Conservation (phyloP, 257 asterid genomes). For the Ilex asprella region DNA sequence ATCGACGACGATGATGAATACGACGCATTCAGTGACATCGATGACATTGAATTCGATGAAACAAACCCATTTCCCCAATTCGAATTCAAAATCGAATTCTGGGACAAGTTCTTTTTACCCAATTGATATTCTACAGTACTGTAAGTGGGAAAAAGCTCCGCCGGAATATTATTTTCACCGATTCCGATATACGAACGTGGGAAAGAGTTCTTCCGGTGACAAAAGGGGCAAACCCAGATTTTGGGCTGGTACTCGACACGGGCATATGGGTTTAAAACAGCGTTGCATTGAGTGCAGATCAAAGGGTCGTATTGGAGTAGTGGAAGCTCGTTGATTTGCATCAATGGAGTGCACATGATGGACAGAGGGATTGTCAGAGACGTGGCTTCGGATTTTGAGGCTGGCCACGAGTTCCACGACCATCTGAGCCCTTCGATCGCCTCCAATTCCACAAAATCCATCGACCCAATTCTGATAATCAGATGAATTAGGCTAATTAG, state of each 20-base stretch:
- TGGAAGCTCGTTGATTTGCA: constrained; percentile 72
- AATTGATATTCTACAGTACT: constrained; percentile 84
- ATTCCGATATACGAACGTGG: constrained; percentile 60
- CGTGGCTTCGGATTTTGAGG: constrained; percentile 53
- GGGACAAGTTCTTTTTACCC: constrained; percentile 32
- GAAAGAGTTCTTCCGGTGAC: constrained; percentile 59
- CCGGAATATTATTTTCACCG: constrained; percentile 73
- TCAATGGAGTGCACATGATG: constrained; percentile 72
- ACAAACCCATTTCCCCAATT: constrained; percentile 35
- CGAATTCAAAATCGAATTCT: constrained; percentile 18
- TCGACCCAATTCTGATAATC: constrained; percentile 7
- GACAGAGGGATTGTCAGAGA: constrained; percentile 75
- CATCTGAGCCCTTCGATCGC: constrained; percentile 94
- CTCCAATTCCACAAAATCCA: constrained; percentile 94
- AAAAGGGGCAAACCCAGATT: constrained; percentile 80
- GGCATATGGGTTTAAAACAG: constrained; percentile 79
- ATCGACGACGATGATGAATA: constrained; percentile 24
- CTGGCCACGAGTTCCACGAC: constrained; percentile 99
- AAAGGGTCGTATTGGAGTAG: constrained; percentile 69
- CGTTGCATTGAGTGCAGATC: constrained; percentile 60
- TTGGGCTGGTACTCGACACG: constrained; percentile 68
- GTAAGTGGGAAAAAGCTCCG: constrained; percentile 94
- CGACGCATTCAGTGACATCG: constrained; percentile 18
- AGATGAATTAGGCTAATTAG: neutral
- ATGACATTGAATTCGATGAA: constrained; percentile 34